Evolutionary conservation across 1,284 basidiomycete species (phyloP).

Genomic region (Ganoderma leucocontextum): DNA sequence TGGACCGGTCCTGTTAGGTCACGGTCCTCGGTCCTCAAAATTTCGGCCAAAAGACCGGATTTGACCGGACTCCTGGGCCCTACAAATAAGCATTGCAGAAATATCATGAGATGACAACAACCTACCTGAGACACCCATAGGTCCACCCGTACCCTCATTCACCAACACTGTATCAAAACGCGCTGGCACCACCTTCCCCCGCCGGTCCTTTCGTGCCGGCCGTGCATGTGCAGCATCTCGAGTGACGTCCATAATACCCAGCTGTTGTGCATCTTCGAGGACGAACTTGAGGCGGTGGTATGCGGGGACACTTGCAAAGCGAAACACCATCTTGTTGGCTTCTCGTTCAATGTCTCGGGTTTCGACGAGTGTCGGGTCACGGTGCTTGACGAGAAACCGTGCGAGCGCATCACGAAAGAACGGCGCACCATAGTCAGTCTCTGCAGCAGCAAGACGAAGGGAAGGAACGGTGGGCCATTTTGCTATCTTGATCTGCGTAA

Average conservation of each 20-base stretch:
- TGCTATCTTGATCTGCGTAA: no score
- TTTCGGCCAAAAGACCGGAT: no score
- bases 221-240: constrained; percentile 25
- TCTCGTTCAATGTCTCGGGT: constrained; percentile 11
- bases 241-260: not conserved
- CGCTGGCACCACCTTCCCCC: constrained; percentile 14
- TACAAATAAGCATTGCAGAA: not conserved
- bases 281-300: constrained; percentile 30
- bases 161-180: constrained; percentile 33
- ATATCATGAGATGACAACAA: no score
- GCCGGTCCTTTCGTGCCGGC: constrained; percentile 15
- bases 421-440: constrained; percentile 36
- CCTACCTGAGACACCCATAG: no score
- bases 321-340: not conserved
- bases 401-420: constrained; percentile 41
- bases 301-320: constrained; percentile 21
- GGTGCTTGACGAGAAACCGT: constrained; percentile 33
- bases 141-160: constrained; percentile 8
- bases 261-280: constrained; percentile 7
- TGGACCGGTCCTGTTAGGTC: no score
- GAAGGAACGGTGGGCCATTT: no score
- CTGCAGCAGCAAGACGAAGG: no score
- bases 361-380: constrained; percentile 8
- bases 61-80: no score
- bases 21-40: no score